Base-by-base conservation (phyloP, 2,329 filamentous ascomycete genomes). In the Colletotrichum godetiae region DNA sequence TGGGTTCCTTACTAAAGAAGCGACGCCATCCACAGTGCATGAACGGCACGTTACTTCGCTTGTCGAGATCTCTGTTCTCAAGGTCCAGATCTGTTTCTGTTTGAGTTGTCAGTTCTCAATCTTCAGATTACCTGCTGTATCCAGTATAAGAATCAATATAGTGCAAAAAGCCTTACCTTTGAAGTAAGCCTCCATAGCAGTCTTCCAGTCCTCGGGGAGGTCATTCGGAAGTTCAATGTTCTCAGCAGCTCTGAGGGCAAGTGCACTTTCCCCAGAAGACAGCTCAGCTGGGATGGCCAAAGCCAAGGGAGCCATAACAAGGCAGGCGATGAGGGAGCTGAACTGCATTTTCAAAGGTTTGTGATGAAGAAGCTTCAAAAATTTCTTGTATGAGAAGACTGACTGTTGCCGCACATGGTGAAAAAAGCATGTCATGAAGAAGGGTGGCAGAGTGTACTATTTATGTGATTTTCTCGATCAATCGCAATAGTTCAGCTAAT, bases 21-120 rank as follows among this genome's bases (percentile, higher is more conserved):
- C 65, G 55, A 3, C 65, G 27, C 65, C 65, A 67, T 8, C 65
- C 65, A 15, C 65, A 67, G 29, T 67, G 65, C 65, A 67, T 15
- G 37, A 67, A 67, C 3, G 65, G 65, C 29, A 67, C 65, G 1
- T 67, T 29, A 29, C 65, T 53, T n/a, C 65, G 56, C 42, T 61
- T 67, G 56, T 61, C 65, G 10, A 67, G 42, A 19, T 55, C 42
- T 15, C 65, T 67, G 42, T 31, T 29, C 22, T 67, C 65, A 15
- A 61, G 42, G 13, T 61, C 29, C 19, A 46, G n/a, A 22, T 49
- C 42, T 19, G 42, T 53, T 2, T 61, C 65, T 67, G 19, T n/a
- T 3, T 35, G 5, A 4, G 2, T 22, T 3, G 37, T 67, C 22
- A 67, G 35, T 15, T 2, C n/a, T n/a, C 6, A n/a, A 22, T 8